Base-by-base conservation (phyloP, 2,329 filamentous ascomycete species). In the Paecilomyces niveus region DNA sequence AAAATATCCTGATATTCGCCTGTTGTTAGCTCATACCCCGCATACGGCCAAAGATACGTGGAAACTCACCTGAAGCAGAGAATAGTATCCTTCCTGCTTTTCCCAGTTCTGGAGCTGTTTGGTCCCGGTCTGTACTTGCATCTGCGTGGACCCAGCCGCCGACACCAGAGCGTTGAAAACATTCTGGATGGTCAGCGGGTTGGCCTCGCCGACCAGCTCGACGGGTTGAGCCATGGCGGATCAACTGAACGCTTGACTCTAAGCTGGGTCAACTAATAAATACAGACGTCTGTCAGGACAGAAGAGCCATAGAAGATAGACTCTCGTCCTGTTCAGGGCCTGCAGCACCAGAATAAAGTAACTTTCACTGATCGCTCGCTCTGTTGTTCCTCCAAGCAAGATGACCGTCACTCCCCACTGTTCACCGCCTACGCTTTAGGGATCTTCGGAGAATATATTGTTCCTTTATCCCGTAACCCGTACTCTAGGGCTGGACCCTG, bases 191-290 rank as follows among this genome's bases (percentile, higher is more conserved):
- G 74, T 85, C 62, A 92, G 78, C 57, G 89, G 89, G 65, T 82
- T 91, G 52, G 91, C 88, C 77, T 94, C 91, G 63, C 89, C 92
- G 6, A 89, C 83, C 60, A 91, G 86, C 77, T 96, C 91, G 70
- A 95, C 85, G 60, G 83, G 76, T 72, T 87, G 87, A 71, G 80
- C 84, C 88, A 90, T 90, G 68, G 60, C 63, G 61, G 66, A 59
- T 71, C 58, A 35, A 15, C n/a, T 54, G 15, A 32, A 18, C 18
- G 11, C 15, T 26, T 13, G 22, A 52, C 22, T 52, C 13, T 29
- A 29, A 52, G 21, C 18, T n/a, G 18, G 39, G 15, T 21, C 39
- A 45, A 45, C n/a, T n/a, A n/a, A 9, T 45, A 45, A 18, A n/a
- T n/a, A 9, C 15, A 45, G 39, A 45, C 4, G 39, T 45, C 39